Evolutionary conservation across 805 yeast genomes (phyloP), one percentile per base, ranked within the genome.

Genomic region (Yarrowia divulgata): DNA sequence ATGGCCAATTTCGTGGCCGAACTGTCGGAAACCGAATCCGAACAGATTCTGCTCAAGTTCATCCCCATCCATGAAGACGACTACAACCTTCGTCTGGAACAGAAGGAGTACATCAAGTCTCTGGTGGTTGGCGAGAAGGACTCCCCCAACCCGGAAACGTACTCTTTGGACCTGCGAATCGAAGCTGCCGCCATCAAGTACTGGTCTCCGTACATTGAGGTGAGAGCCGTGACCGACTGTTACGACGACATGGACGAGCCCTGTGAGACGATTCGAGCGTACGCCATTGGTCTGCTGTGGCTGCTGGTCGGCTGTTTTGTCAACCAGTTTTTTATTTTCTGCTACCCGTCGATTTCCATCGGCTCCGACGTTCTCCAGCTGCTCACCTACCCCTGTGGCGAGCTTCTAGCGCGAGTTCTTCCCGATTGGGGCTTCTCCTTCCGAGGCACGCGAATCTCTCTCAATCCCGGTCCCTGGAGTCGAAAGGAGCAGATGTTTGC

Each of bases 401-500:
- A 40, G 48, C 12, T 57, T 9, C 48, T 57, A 3, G 48, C 63
- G 5, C 8, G n/a, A 0, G 9, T 57, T 12, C 63, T 78, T 79
- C 89, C 90, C 37, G 83, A 82, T 70, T 80, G 79, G 79, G 80
- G 82, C 3, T 74, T 84, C 72, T 79, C 77, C 8, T 40, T 81
- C 58, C 71, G 74, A 49, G 84, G 87, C 64, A 77, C 74, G 35
- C 78, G 81, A 73, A 73, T 76, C 69, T 79, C 81, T 9, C 77
- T 86, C 70, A 87, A 86, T 73, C 88, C 88, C 6, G 88, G 89
- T n/a, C 88, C 88, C 13, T 87, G 87, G 85, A 78, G 80, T 49
- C 77, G 75, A 67, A 87, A 87, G 74, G 90, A 87, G 73, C 90
- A 87, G 74, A 85, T 86, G 87, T 81, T 87, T 71, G 79, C 87